These are phyloP conservation scores for Drechslerella coelobrocha DNA, from an alignment of 2,329 filamentous ascomycete genomes.

Conservation along the genomic window DNA sequence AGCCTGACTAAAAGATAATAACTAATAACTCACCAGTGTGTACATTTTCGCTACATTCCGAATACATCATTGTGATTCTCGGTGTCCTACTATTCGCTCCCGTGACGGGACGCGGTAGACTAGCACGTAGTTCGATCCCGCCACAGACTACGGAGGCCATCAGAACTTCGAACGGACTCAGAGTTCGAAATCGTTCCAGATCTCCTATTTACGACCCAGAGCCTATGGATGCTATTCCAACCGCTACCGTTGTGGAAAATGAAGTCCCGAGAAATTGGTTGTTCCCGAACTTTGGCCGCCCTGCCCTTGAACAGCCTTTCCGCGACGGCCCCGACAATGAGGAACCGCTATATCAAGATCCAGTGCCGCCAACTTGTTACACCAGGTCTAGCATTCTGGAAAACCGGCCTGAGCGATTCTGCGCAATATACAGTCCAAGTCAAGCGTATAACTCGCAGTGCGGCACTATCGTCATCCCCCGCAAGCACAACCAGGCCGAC, in stretches of 20 bases:
- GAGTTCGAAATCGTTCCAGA: no score
- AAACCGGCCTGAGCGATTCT: not conserved
- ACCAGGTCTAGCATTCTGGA: not conserved
- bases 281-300: not conserved
- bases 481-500: constrained; percentile 1
- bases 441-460: not conserved
- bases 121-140: no score
- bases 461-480: constrained; percentile 25
- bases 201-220: no score
- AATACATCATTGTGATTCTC: no score
- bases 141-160: no score
- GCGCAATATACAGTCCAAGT: not conserved
- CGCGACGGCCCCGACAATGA: not conserved
- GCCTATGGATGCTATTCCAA: no score
- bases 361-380: not conserved
- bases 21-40: no score
- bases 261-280: constrained; percentile 12
- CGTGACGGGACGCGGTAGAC: no score
- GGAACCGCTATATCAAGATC: constrained; percentile 15
- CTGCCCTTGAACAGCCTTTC: not conserved
- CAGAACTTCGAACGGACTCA: no score
- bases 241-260: not conserved
- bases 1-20: no score
- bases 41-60: no score
- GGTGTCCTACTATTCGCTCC: no score